Percentiles rank a stretch among this genome's conserved stretches.
These are phyloP conservation scores for Fusarium sp. DNA, from an alignment of 2,329 filamentous ascomycete genomes.

Conservation along the genomic window DNA sequence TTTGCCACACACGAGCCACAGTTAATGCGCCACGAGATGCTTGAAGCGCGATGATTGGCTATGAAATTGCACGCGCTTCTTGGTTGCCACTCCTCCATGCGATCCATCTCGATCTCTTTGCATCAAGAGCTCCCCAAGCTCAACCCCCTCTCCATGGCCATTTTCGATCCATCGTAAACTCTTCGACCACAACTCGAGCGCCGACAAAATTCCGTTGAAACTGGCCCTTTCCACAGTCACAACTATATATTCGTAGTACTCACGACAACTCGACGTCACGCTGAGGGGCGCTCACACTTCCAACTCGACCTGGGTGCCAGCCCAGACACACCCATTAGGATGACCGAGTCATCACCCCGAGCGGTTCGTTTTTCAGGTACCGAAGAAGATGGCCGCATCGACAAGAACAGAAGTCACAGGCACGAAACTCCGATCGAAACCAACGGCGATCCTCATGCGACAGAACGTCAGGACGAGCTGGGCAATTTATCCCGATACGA, in stretches of 20 bases:
- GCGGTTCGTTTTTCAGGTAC: slow-evolving; percentile 65
- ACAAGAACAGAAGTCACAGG: slow-evolving; percentile 54
- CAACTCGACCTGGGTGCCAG: slow-evolving; percentile 27
- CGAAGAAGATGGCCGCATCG: slow-evolving; percentile 55
- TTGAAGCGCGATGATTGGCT: slow-evolving; percentile 17
- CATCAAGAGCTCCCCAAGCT: slow-evolving; percentile 40
- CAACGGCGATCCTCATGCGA: slow-evolving; percentile 54
- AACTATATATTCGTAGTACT: slow-evolving; percentile 15
- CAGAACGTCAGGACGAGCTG: slow-evolving; percentile 61
- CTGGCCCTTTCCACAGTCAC: slow-evolving; percentile 1
- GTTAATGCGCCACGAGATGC: slow-evolving; percentile 20
- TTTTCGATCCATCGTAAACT: slow-evolving; percentile 37
- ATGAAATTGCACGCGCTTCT: slow-evolving; percentile 37
- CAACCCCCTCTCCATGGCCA: slow-evolving; percentile 37
- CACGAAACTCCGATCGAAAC: slow-evolving; percentile 40
- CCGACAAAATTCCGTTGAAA: slow-evolving; percentile 11
- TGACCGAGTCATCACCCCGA: slow-evolving; percentile 62
- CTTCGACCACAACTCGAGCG: slow-evolving; percentile 24
- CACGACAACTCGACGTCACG: slow-evolving; percentile 20
- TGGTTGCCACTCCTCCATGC: slow-evolving; percentile 38
- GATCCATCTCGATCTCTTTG: slow-evolving; percentile 41
- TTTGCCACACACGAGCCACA: slow-evolving; percentile 21
- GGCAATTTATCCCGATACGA: slow-evolving; percentile 58
- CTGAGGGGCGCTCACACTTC: slow-evolving; percentile 35
- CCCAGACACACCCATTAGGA: slow-evolving; percentile 33